Evolutionary conservation across 805 yeast genomes (phyloP), one percentile per base, ranked within the genome.

Genomic region (Metschnikowia corniflorae): DNA sequence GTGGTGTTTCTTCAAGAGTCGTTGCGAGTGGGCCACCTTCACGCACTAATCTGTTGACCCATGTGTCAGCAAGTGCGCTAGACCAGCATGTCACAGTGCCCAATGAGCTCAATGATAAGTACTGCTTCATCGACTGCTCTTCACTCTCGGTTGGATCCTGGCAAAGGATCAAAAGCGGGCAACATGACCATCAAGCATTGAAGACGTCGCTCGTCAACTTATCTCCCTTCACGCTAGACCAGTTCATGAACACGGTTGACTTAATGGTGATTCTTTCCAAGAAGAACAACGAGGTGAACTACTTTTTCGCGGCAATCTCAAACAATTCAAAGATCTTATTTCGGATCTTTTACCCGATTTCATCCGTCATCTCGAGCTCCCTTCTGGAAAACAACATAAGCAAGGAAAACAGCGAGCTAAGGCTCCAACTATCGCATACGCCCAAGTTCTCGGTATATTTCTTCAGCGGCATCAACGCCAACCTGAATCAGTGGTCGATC

Each of bases 371-470:
- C 13, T 73, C 75, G 31, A 77, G 85, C 49, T 75, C 84, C 1
- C 60, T 83, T 17, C 62, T 63, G 42, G 77, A 60, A 59, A 77
- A 61, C 60, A 70, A 65, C 42, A 56, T 65, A 30, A 57, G 54
- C 35, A 60, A 60, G 40, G 70, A 62, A 30, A 54, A 55, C 39
- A 61, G 47, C 47, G 84, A 80, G 47, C 59, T 76, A 41, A 67
- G 76, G 47, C 54, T 75, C 23, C 68, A 63, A 37, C 60, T 78
- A 37, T 61, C 73, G 15, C 75, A 78, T 39, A 75, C 85, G 26
- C 94, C 94, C 5, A 80, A 78, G 51, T 85, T 85, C 60, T 86
- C 89, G 1, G 93, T 85, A 1, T 81, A 80, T 50, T 84, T 83
- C 55, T 64, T 78, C 39, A 72, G 75, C 48, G 76, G 77, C 13